A percentile compares a stretch with the other conserved stretches of the same genome.
Evolutionary conservation across 768 basidiomycete species (phyloP).

Genomic region (Butyriboletus loyo): DNA sequence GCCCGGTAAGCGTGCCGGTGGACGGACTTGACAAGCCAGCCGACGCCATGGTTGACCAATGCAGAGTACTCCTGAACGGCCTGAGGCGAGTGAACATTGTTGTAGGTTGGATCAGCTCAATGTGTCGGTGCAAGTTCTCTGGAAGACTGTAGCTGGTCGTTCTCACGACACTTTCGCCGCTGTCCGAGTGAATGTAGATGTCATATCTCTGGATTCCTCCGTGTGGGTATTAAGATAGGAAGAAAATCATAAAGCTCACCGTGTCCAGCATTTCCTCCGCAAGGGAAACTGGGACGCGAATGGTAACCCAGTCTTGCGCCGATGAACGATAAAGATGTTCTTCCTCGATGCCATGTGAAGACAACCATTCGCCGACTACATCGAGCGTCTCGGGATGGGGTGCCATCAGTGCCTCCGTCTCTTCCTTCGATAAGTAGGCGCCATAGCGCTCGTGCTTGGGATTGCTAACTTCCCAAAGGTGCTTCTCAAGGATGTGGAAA

Average conservation of each 20-base stretch:
- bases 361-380: too few species aligned
- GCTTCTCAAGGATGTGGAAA: conserved; percentile 47
- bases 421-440: conserved; percentile 56
- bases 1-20: conserved; percentile 22
- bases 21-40: conserved; percentile 1
- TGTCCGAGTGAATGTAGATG: conserved; percentile 55
- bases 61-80: conserved; percentile 44
- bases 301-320: conserved; percentile 64
- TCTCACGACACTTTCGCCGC: conserved; percentile 55
- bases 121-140: conserved; percentile 54
- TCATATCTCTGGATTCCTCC: too few species aligned
- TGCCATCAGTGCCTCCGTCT: conserved; percentile 59
- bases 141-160: conserved; percentile 65
- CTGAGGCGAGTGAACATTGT: conserved; percentile 65
- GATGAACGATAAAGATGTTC: conserved; percentile 51
- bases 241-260: conserved; percentile 33
- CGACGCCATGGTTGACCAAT: conserved; percentile 23
- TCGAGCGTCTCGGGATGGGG: conserved; percentile 53
- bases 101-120: conserved; percentile 71
- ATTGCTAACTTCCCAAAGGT: conserved; percentile 57
- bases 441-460: conserved; percentile 55
- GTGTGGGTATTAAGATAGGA: neutral
- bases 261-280: too few species aligned
- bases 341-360: conserved; percentile 51
- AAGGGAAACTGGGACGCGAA: too few species aligned